Conservation (phyloP, 345 rosid genomes). For the Atalantia buxifolia region DNA sequence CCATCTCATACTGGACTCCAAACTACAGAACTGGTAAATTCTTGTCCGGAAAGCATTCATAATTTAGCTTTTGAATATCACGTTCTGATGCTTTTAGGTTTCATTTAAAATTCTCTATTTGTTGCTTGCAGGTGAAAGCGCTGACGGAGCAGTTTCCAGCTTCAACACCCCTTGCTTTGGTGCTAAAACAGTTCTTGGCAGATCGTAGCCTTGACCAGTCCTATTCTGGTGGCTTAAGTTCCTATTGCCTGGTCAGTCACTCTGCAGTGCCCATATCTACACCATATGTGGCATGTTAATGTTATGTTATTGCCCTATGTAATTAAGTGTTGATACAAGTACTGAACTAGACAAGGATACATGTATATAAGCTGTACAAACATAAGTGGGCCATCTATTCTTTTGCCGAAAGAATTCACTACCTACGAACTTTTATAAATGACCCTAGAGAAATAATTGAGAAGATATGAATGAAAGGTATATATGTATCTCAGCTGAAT, state of each 20-base stretch:
- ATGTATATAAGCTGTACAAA: neutral
- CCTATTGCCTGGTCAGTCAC: slow-evolving; percentile 81
- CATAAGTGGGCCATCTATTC: neutral
- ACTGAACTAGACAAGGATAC: neutral
- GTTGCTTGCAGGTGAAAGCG: slow-evolving; percentile 66
- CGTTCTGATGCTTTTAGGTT: neutral
- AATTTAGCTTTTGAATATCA: neutral
- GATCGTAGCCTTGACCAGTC: slow-evolving; percentile 97
- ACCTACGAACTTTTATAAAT: neutral
- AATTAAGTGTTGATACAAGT: neutral
- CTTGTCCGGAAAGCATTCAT: neutral
- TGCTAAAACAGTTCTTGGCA: slow-evolving; percentile 94
- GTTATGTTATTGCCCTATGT: neutral
- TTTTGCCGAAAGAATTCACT: neutral
- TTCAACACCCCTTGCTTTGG: slow-evolving; percentile 91
- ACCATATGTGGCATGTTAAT: neutral
- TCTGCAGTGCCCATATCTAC: neutral
- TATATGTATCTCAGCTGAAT: neutral
- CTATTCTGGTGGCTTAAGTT: slow-evolving; percentile 98
- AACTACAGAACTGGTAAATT: slow-evolving; percentile 80
- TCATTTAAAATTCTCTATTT: neutral
- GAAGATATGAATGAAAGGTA: neutral
- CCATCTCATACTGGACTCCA: slow-evolving; percentile 93
- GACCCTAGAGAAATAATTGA: neutral
- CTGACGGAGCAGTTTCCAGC: slow-evolving; percentile 94